phyloP scores from a whole-genome alignment of 192 early-diverging fungal species.

The Coemansia sp. region DNA sequence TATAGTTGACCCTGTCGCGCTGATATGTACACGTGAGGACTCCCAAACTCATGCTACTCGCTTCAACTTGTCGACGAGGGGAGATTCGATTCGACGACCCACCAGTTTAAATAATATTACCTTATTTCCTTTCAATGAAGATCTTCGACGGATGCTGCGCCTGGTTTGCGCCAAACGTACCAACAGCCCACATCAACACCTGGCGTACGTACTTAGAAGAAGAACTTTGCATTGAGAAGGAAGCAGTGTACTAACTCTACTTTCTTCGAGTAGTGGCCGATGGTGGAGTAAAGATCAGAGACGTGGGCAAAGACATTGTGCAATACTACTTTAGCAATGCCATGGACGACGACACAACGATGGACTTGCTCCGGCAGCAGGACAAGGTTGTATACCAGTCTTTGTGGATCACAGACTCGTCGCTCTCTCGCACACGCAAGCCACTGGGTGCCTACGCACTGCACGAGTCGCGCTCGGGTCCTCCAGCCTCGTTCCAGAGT shows the following conservation, averaged over 20 bases:
- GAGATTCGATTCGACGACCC: too few relatives aligned
- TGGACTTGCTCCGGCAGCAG: constrained; percentile 17
- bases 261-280: constrained; percentile 17
- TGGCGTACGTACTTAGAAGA: constrained; percentile 22
- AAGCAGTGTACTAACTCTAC: background rate
- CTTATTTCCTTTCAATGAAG: constrained; percentile 32
- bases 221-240: background rate
- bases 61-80: too few relatives aligned
- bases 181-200: constrained; percentile 26
- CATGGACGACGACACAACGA: constrained; percentile 18
- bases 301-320: constrained; percentile 14
- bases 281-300: constrained; percentile 42
- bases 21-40: too few relatives aligned
- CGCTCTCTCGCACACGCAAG: constrained; percentile 28
- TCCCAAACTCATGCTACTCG: too few relatives aligned
- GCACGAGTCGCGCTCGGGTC: background rate
- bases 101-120: too few relatives aligned
- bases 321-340: constrained; percentile 49
- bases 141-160: constrained; percentile 42
- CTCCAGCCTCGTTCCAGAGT: background rate
- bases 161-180: constrained; percentile 49
- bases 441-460: constrained; percentile 41
- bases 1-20: too few relatives aligned
- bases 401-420: constrained; percentile 43
- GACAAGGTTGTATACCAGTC: constrained; percentile 46